phyloP scores from a whole-genome alignment of 2,329 filamentous ascomycete genomes.

The Microsporum audouinii region DNA sequence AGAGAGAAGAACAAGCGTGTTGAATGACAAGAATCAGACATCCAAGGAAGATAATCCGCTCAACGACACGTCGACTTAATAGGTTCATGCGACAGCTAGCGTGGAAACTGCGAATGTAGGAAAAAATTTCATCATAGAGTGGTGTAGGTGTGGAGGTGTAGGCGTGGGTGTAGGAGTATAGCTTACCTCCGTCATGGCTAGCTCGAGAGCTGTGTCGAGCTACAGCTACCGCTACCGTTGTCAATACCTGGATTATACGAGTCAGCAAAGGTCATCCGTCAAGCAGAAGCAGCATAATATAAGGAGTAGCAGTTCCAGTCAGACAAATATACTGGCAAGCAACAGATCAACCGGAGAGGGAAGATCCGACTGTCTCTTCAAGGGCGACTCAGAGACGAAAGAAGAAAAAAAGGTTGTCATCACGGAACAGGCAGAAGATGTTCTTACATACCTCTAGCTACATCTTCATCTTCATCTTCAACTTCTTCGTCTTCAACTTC shows the following conservation, averaged over 20 bases:
- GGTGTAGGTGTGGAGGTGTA: constrained; percentile 11
- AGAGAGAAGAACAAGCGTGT: not conserved
- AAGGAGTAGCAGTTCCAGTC: constrained; percentile 27
- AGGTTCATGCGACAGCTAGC: constrained; percentile 43
- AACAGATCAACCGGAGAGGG: constrained; percentile 54
- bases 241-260: not conserved
- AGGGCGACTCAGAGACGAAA: constrained; percentile 52
- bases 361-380: constrained; percentile 53
- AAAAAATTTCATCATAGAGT: constrained; percentile 42
- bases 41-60: constrained; percentile 42
- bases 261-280: not conserved
- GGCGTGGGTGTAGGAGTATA: constrained; percentile 12
- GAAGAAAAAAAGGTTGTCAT: constrained; percentile 43
- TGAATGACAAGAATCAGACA: constrained; percentile 34
- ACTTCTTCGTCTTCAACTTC: constrained; percentile 37
- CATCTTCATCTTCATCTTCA: not conserved
- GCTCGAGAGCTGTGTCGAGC: too few species aligned
- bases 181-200: not conserved
- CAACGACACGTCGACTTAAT: constrained; percentile 36
- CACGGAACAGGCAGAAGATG: not conserved
- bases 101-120: constrained; percentile 55
- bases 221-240: too few species aligned
- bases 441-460: not conserved
- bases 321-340: constrained; percentile 64
- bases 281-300: not conserved